These are phyloP conservation scores for Ascochyta clinopodiicola DNA, from an alignment of 2,329 filamentous ascomycete genomes.

Conservation along the genomic window DNA sequence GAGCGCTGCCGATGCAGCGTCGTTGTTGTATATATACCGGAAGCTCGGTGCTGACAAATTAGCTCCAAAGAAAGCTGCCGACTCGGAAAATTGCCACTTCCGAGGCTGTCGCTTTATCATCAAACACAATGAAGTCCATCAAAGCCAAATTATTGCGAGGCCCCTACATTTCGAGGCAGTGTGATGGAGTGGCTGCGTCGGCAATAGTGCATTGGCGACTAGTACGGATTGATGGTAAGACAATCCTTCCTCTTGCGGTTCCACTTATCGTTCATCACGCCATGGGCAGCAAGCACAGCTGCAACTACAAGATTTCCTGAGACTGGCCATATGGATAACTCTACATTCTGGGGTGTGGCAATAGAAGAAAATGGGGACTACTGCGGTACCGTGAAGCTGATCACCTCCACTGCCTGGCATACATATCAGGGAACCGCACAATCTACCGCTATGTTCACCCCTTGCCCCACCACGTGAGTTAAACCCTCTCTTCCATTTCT, in stretches of 20 bases:
- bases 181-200: not conserved
- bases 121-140: not conserved
- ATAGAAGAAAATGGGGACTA: not conserved
- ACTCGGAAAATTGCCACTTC: slow-evolving; percentile 15
- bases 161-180: not conserved
- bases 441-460: not conserved
- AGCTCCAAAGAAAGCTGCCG: slow-evolving; percentile 7
- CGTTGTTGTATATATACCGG: slow-evolving; percentile 18
- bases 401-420: not conserved
- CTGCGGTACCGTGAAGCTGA: not conserved
- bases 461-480: not conserved
- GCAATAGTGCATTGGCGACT: not conserved
- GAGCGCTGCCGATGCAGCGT: not conserved
- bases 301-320: not conserved
- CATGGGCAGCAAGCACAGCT: not conserved
- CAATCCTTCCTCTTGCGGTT: not conserved
- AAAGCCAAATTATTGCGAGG: not conserved
- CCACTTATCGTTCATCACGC: not conserved
- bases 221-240: not conserved
- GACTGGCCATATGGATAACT: not conserved
- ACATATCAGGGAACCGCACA: not conserved
- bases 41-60: slow-evolving; percentile 34
- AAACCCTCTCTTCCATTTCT: not conserved
- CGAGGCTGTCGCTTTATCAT: slow-evolving; percentile 15
- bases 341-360: not conserved